Base-by-base conservation (phyloP, 441 rosid species). In the Eutrema salsugineum region DNA sequence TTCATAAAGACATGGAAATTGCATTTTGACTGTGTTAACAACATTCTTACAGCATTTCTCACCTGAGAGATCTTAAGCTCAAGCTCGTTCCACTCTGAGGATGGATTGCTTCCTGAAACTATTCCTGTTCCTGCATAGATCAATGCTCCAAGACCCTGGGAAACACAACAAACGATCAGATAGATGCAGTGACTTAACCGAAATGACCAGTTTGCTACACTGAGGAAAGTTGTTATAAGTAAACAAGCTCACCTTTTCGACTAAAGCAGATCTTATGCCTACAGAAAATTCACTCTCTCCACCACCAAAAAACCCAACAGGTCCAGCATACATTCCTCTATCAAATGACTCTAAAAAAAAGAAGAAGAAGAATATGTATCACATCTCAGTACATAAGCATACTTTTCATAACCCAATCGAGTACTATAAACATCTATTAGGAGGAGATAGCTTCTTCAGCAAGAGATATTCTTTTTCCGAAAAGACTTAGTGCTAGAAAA, bases 291-390 rank as follows among this genome's bases (percentile, higher is more conserved):
- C 99, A 74, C 99, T 88, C 78, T 91, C 97, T 44, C 86, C 87
- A 75, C 99, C 99, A 77, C 99, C 97, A 83, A 91, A 90, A 87
- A 93, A 94, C 22, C 97, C 99, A 66, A 94, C 79, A 20, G 99
- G 94, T 27, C 97, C 99, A 73, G 95, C 97, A 83, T 85, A 94
- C 95, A 94, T 91, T 76, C 97, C 99, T 78, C 99, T 84, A 76
- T 91, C 97, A 80, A 91, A 94, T 72, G 83, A 69, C 77, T 94
- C 99, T 91, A 80, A 4, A 17, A 17, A 2, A 56, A 17, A 17
- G 1, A 56, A 63, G 4, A 36, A 38, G 32, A 12, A 51, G 4
- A 59, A 43, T 22, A 66, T 58, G 27, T 10, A 59, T 12, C 58
- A 33, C 33, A 15, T 42, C 24, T 68, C 28, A 39, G 43, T 75